Evolutionary conservation across 2,329 filamentous ascomycete species (phyloP), one percentile per base, ranked within the genome.

Genomic region (Diplocarpon mali): DNA sequence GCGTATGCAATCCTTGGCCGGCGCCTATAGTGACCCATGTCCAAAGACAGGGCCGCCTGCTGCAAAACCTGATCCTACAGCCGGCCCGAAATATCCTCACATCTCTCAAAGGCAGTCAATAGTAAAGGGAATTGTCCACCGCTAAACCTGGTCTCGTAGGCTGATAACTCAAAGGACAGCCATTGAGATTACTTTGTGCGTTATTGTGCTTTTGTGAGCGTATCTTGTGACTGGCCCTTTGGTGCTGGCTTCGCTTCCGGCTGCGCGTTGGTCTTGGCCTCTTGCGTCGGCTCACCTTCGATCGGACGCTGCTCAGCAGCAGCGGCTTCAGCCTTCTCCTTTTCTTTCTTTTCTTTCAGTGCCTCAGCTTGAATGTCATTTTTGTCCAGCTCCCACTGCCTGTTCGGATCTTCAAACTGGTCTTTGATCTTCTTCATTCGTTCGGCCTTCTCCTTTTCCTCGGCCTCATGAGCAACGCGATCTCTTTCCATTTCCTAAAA

Each of bases 361-460:
- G 76, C 75, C 42, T 85, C 68, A 49, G 85, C 75, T 53, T 83
- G 75, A 56, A 95, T 81, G 32, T 81, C 78, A 5, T 79, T 73
- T 67, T 92, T 93, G 62, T 95, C 90, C 64, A 89, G 83, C 60
- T 93, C 85, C 87, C 89, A 95, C 61, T 95, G 84, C 35, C 70
- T 71, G 50, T 76, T 81, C 24, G 83, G 69, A 52, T 90, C 83
- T 40, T 83, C 77, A 60, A 93, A 95, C 38, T 84, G 73, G 44
- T 86, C 79, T 57, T 90, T 83, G 49, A 92, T 78, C 66, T 86
- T 86, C 60, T 86, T 80, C 54, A 80, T 70, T 45, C 79, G 77
- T 49, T 87, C 82, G 17, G 76, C 75, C 59, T 82, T 80, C 49
- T 82, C 78, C 54, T 77, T 75, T 60, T 93, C 86, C 63, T 92